Conservation (phyloP, 257 asterid species). For the Plantago ovata region DNA sequence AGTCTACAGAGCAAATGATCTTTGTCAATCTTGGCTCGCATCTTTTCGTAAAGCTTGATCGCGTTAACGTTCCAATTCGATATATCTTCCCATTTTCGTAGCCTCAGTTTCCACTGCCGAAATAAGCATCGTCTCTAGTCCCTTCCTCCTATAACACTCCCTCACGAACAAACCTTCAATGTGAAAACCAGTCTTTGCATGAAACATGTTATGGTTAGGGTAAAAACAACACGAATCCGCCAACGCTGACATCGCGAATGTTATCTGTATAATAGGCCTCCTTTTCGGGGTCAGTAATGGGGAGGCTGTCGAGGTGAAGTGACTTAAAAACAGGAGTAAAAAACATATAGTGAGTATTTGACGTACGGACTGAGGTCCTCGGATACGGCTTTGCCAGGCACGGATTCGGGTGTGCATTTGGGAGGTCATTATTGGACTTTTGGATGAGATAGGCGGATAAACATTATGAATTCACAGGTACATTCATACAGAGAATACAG, state of each 20-base stretch:
- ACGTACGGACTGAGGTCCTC: too few relatives aligned
- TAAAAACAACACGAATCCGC: slow-evolving; percentile 75
- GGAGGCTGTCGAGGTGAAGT: slow-evolving; percentile 41
- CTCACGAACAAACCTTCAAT: slow-evolving; percentile 81
- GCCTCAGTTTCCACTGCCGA: slow-evolving; percentile 81
- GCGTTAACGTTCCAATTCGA: slow-evolving; percentile 74
- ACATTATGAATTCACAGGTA: too few relatives aligned
- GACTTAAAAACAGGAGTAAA: slow-evolving; percentile 39
- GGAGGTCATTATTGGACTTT: too few relatives aligned
- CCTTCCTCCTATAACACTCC: slow-evolving; percentile 80
- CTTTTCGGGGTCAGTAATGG: slow-evolving; percentile 50
- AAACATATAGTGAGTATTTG: too few relatives aligned
- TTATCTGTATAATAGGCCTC: slow-evolving; percentile 37
- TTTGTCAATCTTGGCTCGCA: slow-evolving; percentile 80
- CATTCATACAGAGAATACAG: too few relatives aligned
- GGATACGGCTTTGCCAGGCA: too few relatives aligned
- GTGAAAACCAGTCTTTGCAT: slow-evolving; percentile 84
- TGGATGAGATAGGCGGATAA: too few relatives aligned
- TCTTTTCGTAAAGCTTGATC: slow-evolving; percentile 61
- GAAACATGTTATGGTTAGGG: slow-evolving; percentile 72
- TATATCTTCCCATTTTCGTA: slow-evolving; percentile 82
- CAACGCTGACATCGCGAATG: slow-evolving; percentile 32
- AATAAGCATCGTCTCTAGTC: slow-evolving; percentile 61
- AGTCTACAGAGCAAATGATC: slow-evolving; percentile 75
- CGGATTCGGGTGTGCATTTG: too few relatives aligned